Evolutionary conservation across 1,284 basidiomycete genomes (phyloP).

Genomic region (Marasmius oreades): DNA sequence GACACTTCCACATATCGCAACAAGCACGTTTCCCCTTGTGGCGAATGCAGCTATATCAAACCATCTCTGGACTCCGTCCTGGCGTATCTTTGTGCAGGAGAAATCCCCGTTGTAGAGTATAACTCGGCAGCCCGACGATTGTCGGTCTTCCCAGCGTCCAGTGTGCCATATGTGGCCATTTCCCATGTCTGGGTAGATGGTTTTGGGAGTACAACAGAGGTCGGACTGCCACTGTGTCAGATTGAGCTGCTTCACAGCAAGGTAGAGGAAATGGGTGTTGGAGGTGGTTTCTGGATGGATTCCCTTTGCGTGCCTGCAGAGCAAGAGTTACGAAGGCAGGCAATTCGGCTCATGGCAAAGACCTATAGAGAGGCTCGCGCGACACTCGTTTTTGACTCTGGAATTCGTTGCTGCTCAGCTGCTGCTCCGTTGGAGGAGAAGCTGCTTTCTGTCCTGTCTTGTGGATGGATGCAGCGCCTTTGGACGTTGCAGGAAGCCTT

Average conservation of each 20-base stretch:
- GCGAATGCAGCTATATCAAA: neutral
- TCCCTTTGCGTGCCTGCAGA: neutral
- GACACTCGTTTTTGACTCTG: neutral
- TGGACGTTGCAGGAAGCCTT: conserved; percentile 2
- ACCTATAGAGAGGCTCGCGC: neutral
- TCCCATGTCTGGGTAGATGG: conserved; percentile 4
- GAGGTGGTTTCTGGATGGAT: neutral
- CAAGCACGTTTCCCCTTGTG: neutral
- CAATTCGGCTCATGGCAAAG: neutral
- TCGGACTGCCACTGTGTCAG: neutral
- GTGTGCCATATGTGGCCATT: neutral
- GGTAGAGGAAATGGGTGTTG: neutral
- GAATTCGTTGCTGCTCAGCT: neutral
- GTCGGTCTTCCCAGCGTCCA: neutral
- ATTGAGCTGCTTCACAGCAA: neutral
- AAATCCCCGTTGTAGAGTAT: neutral
- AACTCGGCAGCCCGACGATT: neutral
- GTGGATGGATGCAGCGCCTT: conserved; percentile 3
- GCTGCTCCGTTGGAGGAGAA: neutral
- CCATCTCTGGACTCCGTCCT: neutral
- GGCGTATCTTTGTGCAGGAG: neutral
- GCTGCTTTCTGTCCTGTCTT: neutral
- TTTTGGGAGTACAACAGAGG: neutral
- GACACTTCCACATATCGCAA: neutral
- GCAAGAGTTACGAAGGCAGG: neutral